Evolutionary conservation across 768 basidiomycete genomes (phyloP), one percentile per base, ranked within the genome.

Genomic region (Boletus rubroflammeus): DNA sequence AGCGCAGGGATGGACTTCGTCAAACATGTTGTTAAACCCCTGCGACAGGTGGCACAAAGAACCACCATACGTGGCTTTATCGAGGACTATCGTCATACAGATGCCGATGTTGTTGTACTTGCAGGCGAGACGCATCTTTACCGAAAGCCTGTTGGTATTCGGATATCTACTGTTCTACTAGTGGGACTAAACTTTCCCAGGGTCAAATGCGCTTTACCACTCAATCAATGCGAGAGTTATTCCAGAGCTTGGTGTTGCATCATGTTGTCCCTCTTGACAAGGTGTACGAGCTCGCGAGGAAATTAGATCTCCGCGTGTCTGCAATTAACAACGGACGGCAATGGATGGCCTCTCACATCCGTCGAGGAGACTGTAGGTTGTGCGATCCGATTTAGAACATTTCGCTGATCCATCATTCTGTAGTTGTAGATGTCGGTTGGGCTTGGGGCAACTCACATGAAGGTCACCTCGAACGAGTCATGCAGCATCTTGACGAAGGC

Each of bases 1-100:
- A 75, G 74, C 23, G 62, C 62, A 14, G 71, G 74, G 29, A 72
- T 74, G 73, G 76, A 75, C 36, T 72, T 65, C 31, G 66, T 73
- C 26, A 75, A 76, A 52, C 69, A 71, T 25, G 73, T 77, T 31
- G 69, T 72, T 1, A 52, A 65, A 28, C 70, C 73, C 19, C 64
- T 67, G 29, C 64, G 57, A 35, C 71, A 77, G 54, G 71, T 75
- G 40, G 69, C 58, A 3, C 63, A 54, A 15, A 67, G 67, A 38
- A 54, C 62, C 40, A 63, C 63, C n/a, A 62, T 78, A 45, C 68
- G 67, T 19, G 75, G 76, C 11, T 70, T 73, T 32, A 29, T 62
- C 19, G 77, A 78, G 19, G 75, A 77, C 41, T 78, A 67, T 48
- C 51, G 44, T 17, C 50, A 66, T 34, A 35, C 70, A 21, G 59